Conservation (phyloP, 257 asterid genomes). For the Coffea eugenioides region DNA sequence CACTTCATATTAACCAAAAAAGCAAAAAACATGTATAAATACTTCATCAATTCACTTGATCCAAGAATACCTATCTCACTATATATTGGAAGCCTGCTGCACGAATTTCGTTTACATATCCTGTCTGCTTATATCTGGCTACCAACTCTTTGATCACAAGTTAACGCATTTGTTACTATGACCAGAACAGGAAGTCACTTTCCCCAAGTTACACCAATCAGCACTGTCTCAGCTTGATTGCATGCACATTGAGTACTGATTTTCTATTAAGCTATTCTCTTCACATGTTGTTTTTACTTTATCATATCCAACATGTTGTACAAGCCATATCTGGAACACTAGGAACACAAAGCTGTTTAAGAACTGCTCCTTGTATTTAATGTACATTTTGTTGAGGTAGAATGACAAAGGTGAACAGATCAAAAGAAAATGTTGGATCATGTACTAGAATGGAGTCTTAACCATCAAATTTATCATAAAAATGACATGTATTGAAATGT, state of each 20-base stretch:
- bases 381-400: no score
- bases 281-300: background rate
- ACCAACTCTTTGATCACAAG: no score
- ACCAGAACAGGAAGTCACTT: background rate
- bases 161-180: no score
- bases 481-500: no score
- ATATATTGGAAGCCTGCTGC: background rate
- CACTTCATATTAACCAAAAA: background rate
- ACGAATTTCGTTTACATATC: background rate
- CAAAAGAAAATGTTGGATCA: background rate
- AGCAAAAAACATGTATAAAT: background rate
- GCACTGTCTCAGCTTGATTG: background rate
- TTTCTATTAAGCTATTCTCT: background rate
- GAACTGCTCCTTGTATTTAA: no score
- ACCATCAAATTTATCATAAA: background rate
- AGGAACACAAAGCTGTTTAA: background rate
- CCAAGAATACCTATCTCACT: background rate
- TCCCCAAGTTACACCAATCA: background rate
- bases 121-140: background rate
- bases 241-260: background rate
- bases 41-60: background rate
- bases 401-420: background rate
- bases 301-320: background rate
- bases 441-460: background rate
- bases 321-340: background rate